Evolutionary conservation across 805 yeast species (phyloP), one percentile per base, ranked within the genome.

Genomic region (Ogataea trehaloabstinens): DNA sequence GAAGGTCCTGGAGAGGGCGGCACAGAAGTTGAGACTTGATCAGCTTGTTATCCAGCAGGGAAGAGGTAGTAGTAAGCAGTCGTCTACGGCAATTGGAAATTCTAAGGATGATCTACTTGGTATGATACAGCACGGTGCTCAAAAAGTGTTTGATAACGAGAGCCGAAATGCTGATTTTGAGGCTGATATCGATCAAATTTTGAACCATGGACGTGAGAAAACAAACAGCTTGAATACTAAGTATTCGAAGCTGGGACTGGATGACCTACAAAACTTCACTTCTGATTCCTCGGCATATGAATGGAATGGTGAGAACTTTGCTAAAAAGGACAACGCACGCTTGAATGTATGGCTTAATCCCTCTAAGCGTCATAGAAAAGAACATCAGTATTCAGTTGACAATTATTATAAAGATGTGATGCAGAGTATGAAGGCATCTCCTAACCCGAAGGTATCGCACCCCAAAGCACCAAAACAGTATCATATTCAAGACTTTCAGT

Each of bases 81-180:
- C 69, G 40, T 60, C 52, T 13, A 46, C 52, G 16, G 51, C 55
- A 12, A 66, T 78, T 42, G 85, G 84, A 13, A 81, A 73, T 49
- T 64, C 74, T 4, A 85, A 86, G 55, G 97, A 88, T 53, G 98
- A 90, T 56, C 75, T 91, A 52, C 66, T 91, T 18, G 87, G 85
- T 34, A 93, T 93, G 98, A 91, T 91, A 61, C 98, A 91, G 62
- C 95, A 83, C 62, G 99, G 99, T 42, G 99, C 99, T 1, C 82
- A 84, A 58, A 78, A 81, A 31, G 90, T 93, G 15, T 84, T 93
- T 60, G 91, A 85, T 45, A 54, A 60, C 19, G 51, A 55, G 31
- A 52, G 29, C 5, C 47, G 45, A 34, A 55, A 33, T 19, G 45
- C 49, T 18, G 60, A 44, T 4, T 42, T 51, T n/a, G 79, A 77